Evolutionary conservation across 2,329 filamentous ascomycete genomes (phyloP).

Genomic region (Calonectria naviculata): DNA sequence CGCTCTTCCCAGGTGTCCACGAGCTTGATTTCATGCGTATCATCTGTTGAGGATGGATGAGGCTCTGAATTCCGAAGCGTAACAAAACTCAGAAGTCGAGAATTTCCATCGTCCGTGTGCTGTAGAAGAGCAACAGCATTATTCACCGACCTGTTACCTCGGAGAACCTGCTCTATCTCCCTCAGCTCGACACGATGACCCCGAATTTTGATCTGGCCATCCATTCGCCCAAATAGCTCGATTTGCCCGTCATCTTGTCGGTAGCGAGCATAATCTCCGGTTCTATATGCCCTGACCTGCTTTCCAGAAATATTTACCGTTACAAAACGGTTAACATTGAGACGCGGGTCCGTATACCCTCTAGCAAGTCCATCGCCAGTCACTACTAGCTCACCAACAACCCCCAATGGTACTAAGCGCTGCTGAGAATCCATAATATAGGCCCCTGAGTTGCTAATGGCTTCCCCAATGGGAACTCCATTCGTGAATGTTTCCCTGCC

Average conservation of each 20-base stretch:
- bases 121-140: neutral
- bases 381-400: neutral
- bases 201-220: slow-evolving; percentile 46
- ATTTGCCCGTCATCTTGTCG: neutral
- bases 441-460: neutral
- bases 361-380: neutral
- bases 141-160: neutral
- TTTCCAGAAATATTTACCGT: neutral
- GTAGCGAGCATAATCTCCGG: neutral
- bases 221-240: slow-evolving; percentile 2
- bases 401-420: neutral
- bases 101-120: neutral
- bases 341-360: neutral
- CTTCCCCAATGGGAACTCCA: neutral
- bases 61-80: neutral
- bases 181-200: slow-evolving; percentile 35
- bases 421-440: neutral
- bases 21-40: slow-evolving; percentile 30
- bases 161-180: slow-evolving; percentile 42
- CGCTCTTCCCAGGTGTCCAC: neutral
- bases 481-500: neutral
- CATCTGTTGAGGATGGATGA: slow-evolving; percentile 24
- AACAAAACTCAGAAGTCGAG: neutral
- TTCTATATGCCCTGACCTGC: neutral
- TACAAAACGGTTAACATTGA: neutral